These are phyloP conservation scores for Pinus tabuliformis DNA, from an alignment of 75 land plant genomes.

Conservation along the genomic window DNA sequence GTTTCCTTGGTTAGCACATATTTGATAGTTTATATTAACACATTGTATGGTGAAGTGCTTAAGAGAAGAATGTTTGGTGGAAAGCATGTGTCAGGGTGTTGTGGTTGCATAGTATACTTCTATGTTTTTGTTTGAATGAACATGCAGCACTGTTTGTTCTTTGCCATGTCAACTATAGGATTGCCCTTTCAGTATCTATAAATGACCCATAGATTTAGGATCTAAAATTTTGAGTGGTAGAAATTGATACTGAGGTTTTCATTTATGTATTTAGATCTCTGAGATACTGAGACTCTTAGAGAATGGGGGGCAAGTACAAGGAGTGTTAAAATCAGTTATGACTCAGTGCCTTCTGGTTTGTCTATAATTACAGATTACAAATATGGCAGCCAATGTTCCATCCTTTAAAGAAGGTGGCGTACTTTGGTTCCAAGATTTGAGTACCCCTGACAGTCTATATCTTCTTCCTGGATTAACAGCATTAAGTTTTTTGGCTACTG, in stretches of 20 bases:
- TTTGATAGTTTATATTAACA: background rate
- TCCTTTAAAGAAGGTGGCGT: constrained; percentile 82
- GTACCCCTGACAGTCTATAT: constrained; percentile 60
- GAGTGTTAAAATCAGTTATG: too few species aligned
- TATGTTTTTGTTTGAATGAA: constrained; percentile 7
- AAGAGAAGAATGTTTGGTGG: background rate
- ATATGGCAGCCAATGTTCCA: constrained; percentile 81
- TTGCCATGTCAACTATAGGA: background rate
- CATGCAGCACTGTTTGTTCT: background rate
- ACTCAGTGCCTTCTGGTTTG: background rate
- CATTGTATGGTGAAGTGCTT: background rate
- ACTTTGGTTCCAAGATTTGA: constrained; percentile 78
- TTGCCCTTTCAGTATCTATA: background rate
- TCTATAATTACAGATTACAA: constrained; percentile 57
- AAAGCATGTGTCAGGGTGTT: background rate
- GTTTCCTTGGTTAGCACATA: background rate
- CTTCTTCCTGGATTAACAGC: constrained; percentile 69
- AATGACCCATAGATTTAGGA: background rate
- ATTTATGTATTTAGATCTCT: background rate
- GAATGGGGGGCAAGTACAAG: too few species aligned
- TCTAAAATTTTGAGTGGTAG: background rate
- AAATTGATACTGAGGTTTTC: background rate
- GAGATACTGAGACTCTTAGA: too few species aligned
- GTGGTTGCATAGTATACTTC: background rate
- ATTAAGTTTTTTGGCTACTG: constrained; percentile 61